phyloP scores from a whole-genome alignment of 805 yeast species.

The Wickerhamiella azyma region DNA sequence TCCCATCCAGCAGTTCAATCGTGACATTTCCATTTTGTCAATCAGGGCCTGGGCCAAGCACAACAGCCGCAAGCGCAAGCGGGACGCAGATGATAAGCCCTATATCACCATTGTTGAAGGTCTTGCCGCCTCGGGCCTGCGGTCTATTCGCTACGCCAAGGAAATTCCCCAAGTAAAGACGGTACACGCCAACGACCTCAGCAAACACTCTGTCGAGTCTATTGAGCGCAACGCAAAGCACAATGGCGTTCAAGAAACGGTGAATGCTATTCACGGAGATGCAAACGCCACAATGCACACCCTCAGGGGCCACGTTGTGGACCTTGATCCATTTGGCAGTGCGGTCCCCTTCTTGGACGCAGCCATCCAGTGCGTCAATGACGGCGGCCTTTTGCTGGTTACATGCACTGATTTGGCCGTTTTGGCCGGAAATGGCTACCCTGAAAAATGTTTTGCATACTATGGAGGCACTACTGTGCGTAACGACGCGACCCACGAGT shows the following conservation, averaged over 20 bases:
- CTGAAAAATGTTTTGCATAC: conserved; percentile 88
- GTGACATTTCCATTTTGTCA: conserved; percentile 76
- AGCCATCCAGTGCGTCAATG: conserved; percentile 70
- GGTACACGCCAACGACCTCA: conserved; percentile 80
- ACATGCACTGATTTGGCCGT: conserved; percentile 97
- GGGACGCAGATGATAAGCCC: conserved; percentile 24
- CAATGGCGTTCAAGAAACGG: conserved; percentile 45
- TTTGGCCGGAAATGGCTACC: conserved; percentile 88
- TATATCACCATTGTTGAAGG: conserved; percentile 73
- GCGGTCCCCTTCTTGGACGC: conserved; percentile 93
- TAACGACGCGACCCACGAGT: conserved; percentile 81
- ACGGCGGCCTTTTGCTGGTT: conserved; percentile 73
- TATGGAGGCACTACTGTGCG: conserved; percentile 89
- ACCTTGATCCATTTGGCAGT: conserved; percentile 94
- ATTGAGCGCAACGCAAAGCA: conserved; percentile 58
- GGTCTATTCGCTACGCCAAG: conserved; percentile 86
- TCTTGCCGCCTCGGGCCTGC: conserved; percentile 82
- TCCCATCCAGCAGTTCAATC: conserved; percentile 91
- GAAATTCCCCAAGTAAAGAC: conserved; percentile 67
- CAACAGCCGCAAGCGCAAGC: conserved; percentile 24
- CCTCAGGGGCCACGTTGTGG: conserved; percentile 53
- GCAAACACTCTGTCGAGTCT: conserved; percentile 71
- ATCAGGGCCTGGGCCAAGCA: conserved; percentile 76
- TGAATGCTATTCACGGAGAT: conserved; percentile 66
- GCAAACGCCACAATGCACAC: conserved; percentile 73